These are phyloP conservation scores for Sclerotinia subarctica DNA, from an alignment of 2,329 filamentous ascomycete species.

Conservation along the genomic window DNA sequence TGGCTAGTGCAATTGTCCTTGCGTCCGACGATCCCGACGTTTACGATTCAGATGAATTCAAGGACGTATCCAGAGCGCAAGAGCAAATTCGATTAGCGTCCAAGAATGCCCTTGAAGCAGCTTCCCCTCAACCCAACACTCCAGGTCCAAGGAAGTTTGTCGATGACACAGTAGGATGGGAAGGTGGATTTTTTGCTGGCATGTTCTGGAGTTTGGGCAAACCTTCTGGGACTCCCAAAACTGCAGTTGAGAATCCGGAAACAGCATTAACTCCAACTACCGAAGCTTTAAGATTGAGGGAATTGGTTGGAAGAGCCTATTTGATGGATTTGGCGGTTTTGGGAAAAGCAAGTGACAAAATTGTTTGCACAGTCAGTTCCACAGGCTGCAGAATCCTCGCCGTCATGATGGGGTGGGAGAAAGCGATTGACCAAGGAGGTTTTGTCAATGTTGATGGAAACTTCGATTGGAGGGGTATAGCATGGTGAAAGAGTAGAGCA, in stretches of 20 bases:
- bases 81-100: constrained; percentile 72
- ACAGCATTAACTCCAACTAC: constrained; percentile 40
- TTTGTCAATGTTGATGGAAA: constrained; percentile 81
- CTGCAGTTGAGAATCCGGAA: constrained; percentile 38
- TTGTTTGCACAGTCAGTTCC: constrained; percentile 75
- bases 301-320: constrained; percentile 76
- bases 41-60: constrained; percentile 63
- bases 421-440: constrained; percentile 53
- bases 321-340: constrained; percentile 76
- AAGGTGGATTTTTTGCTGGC: constrained; percentile 78
- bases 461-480: constrained; percentile 55
- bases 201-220: constrained; percentile 76
- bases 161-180: constrained; percentile 79
- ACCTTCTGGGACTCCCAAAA: constrained; percentile 39
- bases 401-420: constrained; percentile 86
- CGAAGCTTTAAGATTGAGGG: constrained; percentile 62
- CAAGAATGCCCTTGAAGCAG: constrained; percentile 49
- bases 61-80: constrained; percentile 60
- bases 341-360: constrained; percentile 61
- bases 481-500: constrained; percentile 27
- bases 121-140: constrained; percentile 35
- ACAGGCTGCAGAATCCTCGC: constrained; percentile 70
- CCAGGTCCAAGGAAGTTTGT: constrained; percentile 61
- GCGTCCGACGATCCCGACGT: constrained; percentile 81
- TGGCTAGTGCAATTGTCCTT: constrained; percentile 54